A percentile compares a stretch with the other conserved stretches of the same genome.
These are phyloP conservation scores for Suhomyces pyralidae DNA, from an alignment of 805 yeast genomes.

Conservation along the genomic window DNA sequence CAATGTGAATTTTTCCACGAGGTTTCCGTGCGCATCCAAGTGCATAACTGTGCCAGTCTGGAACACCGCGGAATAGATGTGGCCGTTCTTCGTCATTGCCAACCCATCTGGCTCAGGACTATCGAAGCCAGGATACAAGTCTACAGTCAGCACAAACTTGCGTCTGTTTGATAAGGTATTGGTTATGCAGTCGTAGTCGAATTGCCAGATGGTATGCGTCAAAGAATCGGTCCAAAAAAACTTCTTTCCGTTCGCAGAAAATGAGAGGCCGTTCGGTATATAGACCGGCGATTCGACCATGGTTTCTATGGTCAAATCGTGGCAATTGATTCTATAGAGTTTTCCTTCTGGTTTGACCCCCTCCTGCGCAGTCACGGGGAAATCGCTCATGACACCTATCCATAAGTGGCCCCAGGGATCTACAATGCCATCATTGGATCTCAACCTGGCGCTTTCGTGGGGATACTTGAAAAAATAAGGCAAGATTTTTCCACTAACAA, in stretches of 20 bases:
- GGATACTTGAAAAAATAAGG: conserved; percentile 41
- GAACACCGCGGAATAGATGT: conserved; percentile 68
- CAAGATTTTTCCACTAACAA: conserved; percentile 32
- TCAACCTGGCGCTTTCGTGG: conserved; percentile 20
- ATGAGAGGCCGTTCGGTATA: conserved; percentile 67
- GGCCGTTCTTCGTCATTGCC: conserved; percentile 51
- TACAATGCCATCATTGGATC: conserved; percentile 80
- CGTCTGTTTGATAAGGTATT: conserved; percentile 27
- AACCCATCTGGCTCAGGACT: conserved; percentile 79
- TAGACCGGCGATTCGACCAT: conserved; percentile 31
- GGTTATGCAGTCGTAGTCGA: conserved; percentile 33
- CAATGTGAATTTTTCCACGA: conserved; percentile 45
- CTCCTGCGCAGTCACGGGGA: conserved; percentile 26
- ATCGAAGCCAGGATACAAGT: conserved; percentile 16
- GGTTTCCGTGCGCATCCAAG: conserved; percentile 46
- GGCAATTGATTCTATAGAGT: conserved; percentile 32
- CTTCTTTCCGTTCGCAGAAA: conserved; percentile 24
- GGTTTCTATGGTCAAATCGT: conserved; percentile 27
- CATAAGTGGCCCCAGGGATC: conserved; percentile 75
- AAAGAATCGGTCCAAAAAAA: conserved; percentile 43
- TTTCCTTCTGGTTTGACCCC: conserved; percentile 50
- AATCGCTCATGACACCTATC: conserved; percentile 77
- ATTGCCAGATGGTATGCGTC: conserved; percentile 33
- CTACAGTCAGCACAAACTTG: conserved; percentile 19
- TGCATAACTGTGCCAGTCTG: conserved; percentile 56